Conservation (phyloP, 225 moss, liverwort and hornwort genomes). For the Physcomitrellopsis africana region DNA sequence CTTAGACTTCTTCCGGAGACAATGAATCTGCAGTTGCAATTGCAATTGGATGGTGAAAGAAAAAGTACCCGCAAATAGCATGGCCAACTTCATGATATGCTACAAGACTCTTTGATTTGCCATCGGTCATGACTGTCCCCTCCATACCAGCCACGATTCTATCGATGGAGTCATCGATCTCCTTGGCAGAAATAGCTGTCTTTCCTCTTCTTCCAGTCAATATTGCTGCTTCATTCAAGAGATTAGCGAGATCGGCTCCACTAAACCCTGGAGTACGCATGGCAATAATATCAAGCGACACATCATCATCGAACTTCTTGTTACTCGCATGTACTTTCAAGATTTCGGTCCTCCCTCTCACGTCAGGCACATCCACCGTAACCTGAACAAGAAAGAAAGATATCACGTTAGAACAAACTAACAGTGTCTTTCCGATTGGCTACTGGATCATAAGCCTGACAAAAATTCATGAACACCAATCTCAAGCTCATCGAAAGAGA, state of each 20-base stretch:
- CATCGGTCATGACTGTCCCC: constrained; percentile 23
- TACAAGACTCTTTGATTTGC: constrained; percentile 22
- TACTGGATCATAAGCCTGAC: too few relatives aligned
- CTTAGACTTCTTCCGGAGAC: too few relatives aligned
- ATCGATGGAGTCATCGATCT: constrained; percentile 30
- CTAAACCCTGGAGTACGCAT: constrained; percentile 33
- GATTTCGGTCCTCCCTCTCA: constrained; percentile 22
- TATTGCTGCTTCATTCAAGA: constrained; percentile 28
- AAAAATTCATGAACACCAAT: too few relatives aligned
- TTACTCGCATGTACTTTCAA: constrained; percentile 29
- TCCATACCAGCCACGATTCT: constrained; percentile 33
- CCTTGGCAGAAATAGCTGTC: constrained; percentile 26
- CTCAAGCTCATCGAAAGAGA: too few relatives aligned
- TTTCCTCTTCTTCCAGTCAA: constrained; percentile 28
- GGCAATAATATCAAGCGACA: constrained; percentile 26
- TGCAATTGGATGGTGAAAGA: not conserved
- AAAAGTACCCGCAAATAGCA: constrained; percentile 20
- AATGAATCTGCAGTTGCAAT: too few relatives aligned
- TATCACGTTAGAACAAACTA: too few relatives aligned
- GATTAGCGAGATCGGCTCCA: constrained; percentile 27
- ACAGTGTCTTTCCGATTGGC: too few relatives aligned
- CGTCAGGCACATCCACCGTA: constrained; percentile 30
- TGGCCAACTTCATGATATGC: constrained; percentile 36
- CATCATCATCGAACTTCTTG: constrained; percentile 24
- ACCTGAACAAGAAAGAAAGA: constrained; percentile 1